A percentile compares a stretch with the other conserved stretches of the same genome.
phyloP scores from a whole-genome alignment of 345 rosid species.

The Anastatica hierochuntica region DNA sequence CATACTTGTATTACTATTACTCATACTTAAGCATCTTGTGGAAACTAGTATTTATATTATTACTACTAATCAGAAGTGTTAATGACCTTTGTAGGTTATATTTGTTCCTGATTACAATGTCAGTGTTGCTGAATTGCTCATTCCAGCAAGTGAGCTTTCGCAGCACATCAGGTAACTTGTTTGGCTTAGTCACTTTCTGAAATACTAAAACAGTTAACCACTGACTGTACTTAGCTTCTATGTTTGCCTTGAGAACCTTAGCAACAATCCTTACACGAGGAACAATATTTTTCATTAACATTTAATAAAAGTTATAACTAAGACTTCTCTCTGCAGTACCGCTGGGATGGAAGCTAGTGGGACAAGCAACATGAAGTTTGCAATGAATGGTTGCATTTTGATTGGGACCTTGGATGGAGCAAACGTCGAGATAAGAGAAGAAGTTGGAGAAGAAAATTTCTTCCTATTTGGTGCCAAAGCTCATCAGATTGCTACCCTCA shows the following conservation, averaged over 20 bases:
- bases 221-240: not conserved
- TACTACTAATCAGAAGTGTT: constrained; percentile 2
- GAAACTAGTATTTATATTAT: not conserved
- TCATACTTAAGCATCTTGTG: not conserved
- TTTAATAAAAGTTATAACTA: not conserved
- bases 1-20: not conserved
- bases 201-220: not conserved
- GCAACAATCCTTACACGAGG: not conserved
- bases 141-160: constrained; percentile 84
- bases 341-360: constrained; percentile 99
- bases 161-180: constrained; percentile 61
- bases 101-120: constrained; percentile 81
- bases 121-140: constrained; percentile 74
- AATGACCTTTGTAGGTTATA: constrained; percentile 36
- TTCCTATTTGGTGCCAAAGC: constrained; percentile 83
- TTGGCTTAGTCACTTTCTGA: constrained; percentile 1
- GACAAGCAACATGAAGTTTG: constrained; percentile 89
- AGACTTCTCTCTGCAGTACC: constrained; percentile 33
- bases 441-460: constrained; percentile 75
- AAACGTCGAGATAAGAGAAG: constrained; percentile 71
- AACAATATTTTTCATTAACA: not conserved
- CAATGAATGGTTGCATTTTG: constrained; percentile 73
- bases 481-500: constrained; percentile 52
- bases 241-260: not conserved
- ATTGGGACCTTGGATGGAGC: constrained; percentile 89